Base-by-base conservation (phyloP, 2,329 filamentous ascomycete species). In the Curvularia eragrostidis region DNA sequence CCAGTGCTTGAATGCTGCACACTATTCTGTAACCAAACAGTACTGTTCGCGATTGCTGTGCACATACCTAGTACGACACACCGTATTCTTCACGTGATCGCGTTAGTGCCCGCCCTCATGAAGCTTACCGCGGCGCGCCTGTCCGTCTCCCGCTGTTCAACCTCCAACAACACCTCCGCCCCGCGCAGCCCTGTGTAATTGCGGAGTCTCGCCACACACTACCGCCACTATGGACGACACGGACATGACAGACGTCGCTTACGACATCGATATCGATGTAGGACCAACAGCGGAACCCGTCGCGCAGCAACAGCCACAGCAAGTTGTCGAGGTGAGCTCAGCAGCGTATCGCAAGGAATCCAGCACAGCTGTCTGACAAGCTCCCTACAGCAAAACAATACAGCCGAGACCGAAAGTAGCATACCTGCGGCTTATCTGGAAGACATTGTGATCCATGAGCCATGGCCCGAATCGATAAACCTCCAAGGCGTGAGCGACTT, bases 401-500 rank as follows among this genome's bases (percentile, higher is more conserved):
- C 38, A 19, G 30, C 41, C 10, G 50, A 48, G 54, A 43, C 58
- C 56, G 55, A 59, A 36, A 36, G 54, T 30, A 61, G 64, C 47
- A 59, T 74, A n/a, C 73, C 73, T 10, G 73, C 71, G 13, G 72
- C 72, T 13, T 75, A 75, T 46, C 69, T 67, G 42, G 73, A 75
- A 48, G 64, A 69, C 39, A 66, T 75, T 24, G 65, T 69, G n/a
- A 58, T 61, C 28, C 62, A 64, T 38, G 64, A 73, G 43, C 58
- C 69, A 56, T 77, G 74, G 56, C 81, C 82, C 18, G 82, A 87
- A 70, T 95, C 95, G 74, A 79, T 97, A n/a, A 89, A 97, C 76
- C 81, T 99, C 51, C 87, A 88, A 58, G 94, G 94, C 19, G 84
- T 98, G 3, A 90, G 96, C 71, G 87, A 89, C 42, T 81, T 98